These are phyloP conservation scores for Spathaspora sp. DNA, from an alignment of 1,139 yeast genomes.

Conservation along the genomic window DNA sequence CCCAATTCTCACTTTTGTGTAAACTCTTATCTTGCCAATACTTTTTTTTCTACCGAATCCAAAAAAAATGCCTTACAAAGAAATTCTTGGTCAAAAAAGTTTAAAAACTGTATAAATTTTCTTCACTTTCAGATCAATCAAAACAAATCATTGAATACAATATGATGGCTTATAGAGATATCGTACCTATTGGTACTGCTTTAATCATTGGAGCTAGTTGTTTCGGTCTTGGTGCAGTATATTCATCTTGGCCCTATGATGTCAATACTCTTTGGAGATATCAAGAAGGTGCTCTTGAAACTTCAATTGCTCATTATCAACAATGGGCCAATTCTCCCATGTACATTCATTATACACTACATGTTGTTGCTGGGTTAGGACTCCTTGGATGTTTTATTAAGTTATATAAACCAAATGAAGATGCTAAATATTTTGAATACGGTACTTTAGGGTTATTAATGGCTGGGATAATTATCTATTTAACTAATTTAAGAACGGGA, in stretches of 20 bases:
- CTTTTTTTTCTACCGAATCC: not conserved
- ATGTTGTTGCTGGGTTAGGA: constrained; percentile 60
- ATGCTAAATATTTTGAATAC: constrained; percentile 85
- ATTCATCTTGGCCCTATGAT: constrained; percentile 82
- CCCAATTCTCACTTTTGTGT: not conserved
- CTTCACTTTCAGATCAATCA: not conserved
- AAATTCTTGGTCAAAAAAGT: not conserved
- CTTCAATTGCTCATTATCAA: constrained; percentile 71
- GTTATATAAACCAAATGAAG: constrained; percentile 81
- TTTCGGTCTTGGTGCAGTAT: constrained; percentile 78
- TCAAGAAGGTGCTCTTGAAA: constrained; percentile 52
- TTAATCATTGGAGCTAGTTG: constrained; percentile 54
- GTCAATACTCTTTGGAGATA: constrained; percentile 69
- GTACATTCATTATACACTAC: constrained; percentile 59
- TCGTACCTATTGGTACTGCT: constrained; percentile 51
- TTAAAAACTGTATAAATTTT: not conserved
- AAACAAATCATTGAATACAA: not conserved
- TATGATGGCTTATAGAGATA: constrained; percentile 39
- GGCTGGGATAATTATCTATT: constrained; percentile 71
- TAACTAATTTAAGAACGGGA: constrained; percentile 86
- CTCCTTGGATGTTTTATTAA: constrained; percentile 73
- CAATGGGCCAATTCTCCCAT: constrained; percentile 67
- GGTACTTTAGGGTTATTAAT: constrained; percentile 75
- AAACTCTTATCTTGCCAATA: not conserved
- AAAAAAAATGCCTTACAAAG: not conserved